Evolutionary conservation across 2,329 filamentous ascomycete genomes (phyloP), one percentile per base, ranked within the genome.

Genomic region (Paraconiothyrium sp.): DNA sequence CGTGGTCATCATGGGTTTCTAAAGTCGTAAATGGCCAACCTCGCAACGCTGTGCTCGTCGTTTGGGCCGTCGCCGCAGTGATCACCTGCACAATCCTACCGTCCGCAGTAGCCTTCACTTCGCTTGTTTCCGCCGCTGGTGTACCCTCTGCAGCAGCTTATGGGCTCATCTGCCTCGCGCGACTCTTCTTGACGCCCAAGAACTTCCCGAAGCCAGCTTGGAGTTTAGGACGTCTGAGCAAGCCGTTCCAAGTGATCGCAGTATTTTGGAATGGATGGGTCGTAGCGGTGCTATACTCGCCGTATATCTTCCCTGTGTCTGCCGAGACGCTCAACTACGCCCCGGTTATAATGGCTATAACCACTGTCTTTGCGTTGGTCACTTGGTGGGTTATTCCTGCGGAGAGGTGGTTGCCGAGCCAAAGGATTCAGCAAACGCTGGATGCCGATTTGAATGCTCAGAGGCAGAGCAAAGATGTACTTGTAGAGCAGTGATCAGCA

Each of bases 251-350:
- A n/a, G 41, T 44, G 16, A 44, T 44, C 20, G 41, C 16, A 6
- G 16, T 44, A 4, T 44, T 44, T n/a, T 44, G 41, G 16, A 22
- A 44, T 44, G 41, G n/a, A 9, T 44, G 41, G 41, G 41, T 44
- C 16, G 41, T 44, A n/a, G 41, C 41, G 9, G 41, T 44, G 5
- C 20, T 44, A n/a, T 44, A 44, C 41, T 22, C 41, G 16, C 41
- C 41, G 4, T 44, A 44, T 20, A n/a, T 44, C 8, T 44, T 44
- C 10, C 41, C 41, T 20, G 41, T 44, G 16, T 44, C 41, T n/a
- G n/a, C 41, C 16, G 41, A 44, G 41, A 44, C 41, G 41, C 41
- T 44, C 16, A 44, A 44, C 20, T 44, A 44, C 24, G 41, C 41
- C 5, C 41, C n/a, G 41, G 41, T 44, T n/a, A 44, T 44, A 7